These are phyloP conservation scores for Coniferiporia weirii DNA, from an alignment of 1,284 basidiomycete genomes.

Conservation along the genomic window DNA sequence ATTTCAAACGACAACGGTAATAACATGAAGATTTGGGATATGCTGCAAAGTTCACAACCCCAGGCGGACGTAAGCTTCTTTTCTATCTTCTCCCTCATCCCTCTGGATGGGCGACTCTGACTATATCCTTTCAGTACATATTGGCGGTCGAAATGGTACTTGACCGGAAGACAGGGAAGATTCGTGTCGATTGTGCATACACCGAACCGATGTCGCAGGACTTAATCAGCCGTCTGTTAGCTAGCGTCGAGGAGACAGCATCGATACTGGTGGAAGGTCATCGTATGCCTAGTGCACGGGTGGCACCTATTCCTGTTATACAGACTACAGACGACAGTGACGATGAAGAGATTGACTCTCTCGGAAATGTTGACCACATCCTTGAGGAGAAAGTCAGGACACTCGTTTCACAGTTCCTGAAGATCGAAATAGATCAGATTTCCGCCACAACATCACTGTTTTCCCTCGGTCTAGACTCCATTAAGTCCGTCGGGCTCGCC, in stretches of 20 bases:
- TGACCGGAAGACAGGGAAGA: constrained; percentile 27
- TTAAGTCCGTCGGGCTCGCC: constrained; percentile 41
- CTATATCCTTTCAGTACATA: constrained; percentile 26
- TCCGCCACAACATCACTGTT: constrained; percentile 35
- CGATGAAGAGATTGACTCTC: neutral
- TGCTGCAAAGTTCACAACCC: constrained; percentile 36
- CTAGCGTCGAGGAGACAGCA: constrained; percentile 21
- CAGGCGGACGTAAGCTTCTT: constrained; percentile 38
- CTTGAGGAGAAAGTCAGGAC: constrained; percentile 22
- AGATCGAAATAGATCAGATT: constrained; percentile 27
- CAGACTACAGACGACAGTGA: neutral
- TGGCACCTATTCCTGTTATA: neutral
- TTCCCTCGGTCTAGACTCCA: constrained; percentile 44
- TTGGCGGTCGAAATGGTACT: constrained; percentile 42
- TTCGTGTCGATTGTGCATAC: constrained; percentile 31
- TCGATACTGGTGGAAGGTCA: constrained; percentile 9
- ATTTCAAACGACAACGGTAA: constrained; percentile 33
- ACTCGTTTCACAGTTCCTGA: constrained; percentile 35
- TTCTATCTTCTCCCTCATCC: neutral
- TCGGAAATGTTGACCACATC: constrained; percentile 1
- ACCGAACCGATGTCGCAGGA: constrained; percentile 24
- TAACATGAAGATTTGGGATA: constrained; percentile 25
- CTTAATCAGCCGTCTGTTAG: constrained; percentile 25
- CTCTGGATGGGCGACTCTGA: neutral
- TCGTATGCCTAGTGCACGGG: neutral